Evolutionary conservation across 2,329 filamentous ascomycete genomes (phyloP).

Genomic region (Exophiala spinifera): DNA sequence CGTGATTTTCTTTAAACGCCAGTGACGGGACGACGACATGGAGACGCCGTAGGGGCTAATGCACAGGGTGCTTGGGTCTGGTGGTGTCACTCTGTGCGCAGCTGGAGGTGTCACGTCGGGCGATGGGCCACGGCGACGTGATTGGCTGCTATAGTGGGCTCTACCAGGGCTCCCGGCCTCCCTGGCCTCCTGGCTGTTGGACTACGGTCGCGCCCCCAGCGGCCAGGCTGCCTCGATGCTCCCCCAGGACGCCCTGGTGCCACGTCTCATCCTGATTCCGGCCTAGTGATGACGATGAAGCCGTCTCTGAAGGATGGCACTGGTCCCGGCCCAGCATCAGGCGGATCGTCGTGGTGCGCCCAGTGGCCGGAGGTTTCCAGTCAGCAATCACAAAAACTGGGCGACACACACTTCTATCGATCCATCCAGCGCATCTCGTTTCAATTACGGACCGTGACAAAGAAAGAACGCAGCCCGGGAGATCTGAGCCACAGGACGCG

Average conservation of each 20-base stretch:
- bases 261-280: conserved; percentile 11
- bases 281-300: conserved; percentile 25
- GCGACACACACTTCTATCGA: background rate
- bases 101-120: conserved; percentile 1
- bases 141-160: conserved; percentile 12
- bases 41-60: background rate
- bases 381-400: conserved; percentile 11
- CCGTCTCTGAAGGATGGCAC: conserved; percentile 5
- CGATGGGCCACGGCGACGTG: conserved; percentile 1
- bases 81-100: background rate
- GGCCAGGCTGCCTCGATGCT: conserved; percentile 13
- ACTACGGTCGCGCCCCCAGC: conserved; percentile 13
- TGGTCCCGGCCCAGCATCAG: conserved; percentile 9
- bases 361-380: conserved; percentile 15
- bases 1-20: conserved; percentile 7
- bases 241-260: conserved; percentile 18
- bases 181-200: background rate
- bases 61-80: conserved; percentile 1
- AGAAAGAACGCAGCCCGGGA: conserved; percentile 8
- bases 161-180: background rate
- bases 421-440: conserved; percentile 6
- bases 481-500: too few species aligned
- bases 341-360: conserved; percentile 15
- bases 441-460: conserved; percentile 11
- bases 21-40: background rate